phyloP scores from a whole-genome alignment of 495 filamentous ascomycete genomes.

The Lasiosphaeria ovina region DNA sequence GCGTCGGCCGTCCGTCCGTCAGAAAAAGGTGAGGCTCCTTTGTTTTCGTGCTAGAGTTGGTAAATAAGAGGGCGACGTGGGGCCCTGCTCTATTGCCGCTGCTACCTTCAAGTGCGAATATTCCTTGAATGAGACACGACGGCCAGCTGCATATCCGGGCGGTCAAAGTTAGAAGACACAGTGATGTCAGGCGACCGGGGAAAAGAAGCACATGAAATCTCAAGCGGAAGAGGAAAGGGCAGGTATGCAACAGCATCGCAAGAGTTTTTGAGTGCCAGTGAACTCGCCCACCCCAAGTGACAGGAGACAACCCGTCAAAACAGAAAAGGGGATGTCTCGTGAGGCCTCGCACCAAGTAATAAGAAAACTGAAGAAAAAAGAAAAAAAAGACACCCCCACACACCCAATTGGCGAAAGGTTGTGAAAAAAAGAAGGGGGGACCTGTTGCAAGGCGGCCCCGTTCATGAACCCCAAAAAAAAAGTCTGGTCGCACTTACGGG shows the following conservation, averaged over 20 bases:
- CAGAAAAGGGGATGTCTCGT: too few relatives aligned
- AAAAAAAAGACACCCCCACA: too few relatives aligned
- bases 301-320: too few relatives aligned
- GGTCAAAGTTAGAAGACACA: constrained; percentile 15
- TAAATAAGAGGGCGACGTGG: neutral
- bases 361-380: too few relatives aligned
- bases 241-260: neutral
- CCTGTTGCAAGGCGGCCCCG: neutral
- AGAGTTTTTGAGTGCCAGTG: too few relatives aligned
- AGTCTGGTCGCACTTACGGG: constrained; percentile 22
- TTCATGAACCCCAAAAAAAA: constrained; percentile 6
- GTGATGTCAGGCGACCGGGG: neutral
- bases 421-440: neutral
- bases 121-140: constrained; percentile 6
- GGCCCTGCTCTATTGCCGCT: too few relatives aligned
- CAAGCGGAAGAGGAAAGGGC: neutral
- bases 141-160: constrained; percentile 25
- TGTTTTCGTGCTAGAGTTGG: constrained; percentile 2
- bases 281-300: too few relatives aligned
- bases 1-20: neutral
- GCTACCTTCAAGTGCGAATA: too few relatives aligned
- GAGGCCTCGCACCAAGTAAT: too few relatives aligned
- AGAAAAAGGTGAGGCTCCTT: neutral
- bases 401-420: too few relatives aligned
- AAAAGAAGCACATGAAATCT: neutral